These are phyloP conservation scores for Sarcodon sp. DNA, from an alignment of 768 basidiomycete genomes.

Conservation along the genomic window DNA sequence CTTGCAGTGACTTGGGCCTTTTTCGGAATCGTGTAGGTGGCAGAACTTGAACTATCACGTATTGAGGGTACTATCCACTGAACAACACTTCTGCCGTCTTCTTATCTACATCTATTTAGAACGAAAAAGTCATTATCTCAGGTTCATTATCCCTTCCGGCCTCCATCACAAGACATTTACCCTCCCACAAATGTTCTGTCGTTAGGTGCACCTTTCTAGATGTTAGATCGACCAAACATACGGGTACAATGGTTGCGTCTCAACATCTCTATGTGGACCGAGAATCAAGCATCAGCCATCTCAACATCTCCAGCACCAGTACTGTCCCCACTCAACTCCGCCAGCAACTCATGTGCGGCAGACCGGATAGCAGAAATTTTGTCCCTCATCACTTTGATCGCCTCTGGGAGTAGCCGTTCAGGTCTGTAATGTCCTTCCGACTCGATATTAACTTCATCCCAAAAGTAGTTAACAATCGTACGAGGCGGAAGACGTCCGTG, in stretches of 20 bases:
- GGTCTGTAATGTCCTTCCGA: constrained; percentile 85
- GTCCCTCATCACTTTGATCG: constrained; percentile 68
- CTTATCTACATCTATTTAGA: background rate
- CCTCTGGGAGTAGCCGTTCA: constrained; percentile 68
- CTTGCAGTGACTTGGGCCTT: background rate
- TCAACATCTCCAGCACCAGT: constrained; percentile 29
- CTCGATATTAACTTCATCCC: constrained; percentile 65
- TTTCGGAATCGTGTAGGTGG: background rate
- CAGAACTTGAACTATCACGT: background rate
- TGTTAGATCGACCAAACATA: too few relatives aligned
- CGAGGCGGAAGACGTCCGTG: background rate
- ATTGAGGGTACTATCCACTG: too few relatives aligned
- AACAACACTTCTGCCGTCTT: too few relatives aligned
- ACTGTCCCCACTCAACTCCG: constrained; percentile 18
- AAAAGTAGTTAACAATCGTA: background rate
- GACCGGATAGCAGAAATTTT: constrained; percentile 54
- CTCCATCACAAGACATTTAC: too few relatives aligned
- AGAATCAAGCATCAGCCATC: constrained; percentile 30
- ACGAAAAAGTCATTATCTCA: too few relatives aligned
- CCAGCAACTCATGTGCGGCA: constrained; percentile 46
- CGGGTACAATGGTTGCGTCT: too few relatives aligned
- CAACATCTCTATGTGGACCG: background rate
- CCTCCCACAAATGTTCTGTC: too few relatives aligned
- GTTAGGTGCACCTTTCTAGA: too few relatives aligned
- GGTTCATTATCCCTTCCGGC: too few relatives aligned